Percentiles rank a stretch among this genome's conserved stretches.
phyloP scores from a whole-genome alignment of 495 filamentous ascomycete genomes.

The Aspergillus haitiensis region DNA sequence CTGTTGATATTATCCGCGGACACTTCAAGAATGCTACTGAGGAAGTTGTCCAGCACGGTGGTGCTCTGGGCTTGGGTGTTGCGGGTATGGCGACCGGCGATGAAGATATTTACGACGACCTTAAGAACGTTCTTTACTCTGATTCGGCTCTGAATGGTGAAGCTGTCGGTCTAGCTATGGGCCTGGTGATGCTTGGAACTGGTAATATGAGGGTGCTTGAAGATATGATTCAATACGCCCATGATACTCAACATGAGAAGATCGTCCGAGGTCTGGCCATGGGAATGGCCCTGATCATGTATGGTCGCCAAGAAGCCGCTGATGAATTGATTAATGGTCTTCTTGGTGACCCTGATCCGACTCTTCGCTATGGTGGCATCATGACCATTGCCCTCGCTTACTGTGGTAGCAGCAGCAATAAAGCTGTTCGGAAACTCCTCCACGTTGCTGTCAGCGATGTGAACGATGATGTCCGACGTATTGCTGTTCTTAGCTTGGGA shows the following conservation, averaged over 20 bases:
- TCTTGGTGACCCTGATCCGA: conserved; percentile 89
- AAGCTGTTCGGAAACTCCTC: conserved; percentile 95
- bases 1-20: conserved; percentile 81
- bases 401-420: conserved; percentile 96
- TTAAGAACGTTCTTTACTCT: conserved; percentile 80
- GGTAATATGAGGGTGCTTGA: conserved; percentile 87
- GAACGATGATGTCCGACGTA: conserved; percentile 92
- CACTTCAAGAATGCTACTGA: conserved; percentile 85
- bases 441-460: conserved; percentile 98
- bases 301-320: conserved; percentile 88
- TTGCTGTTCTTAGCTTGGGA: conserved; percentile 97
- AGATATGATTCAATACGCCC: conserved; percentile 96
- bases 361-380: conserved; percentile 94
- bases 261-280: conserved; percentile 93
- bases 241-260: conserved; percentile 98
- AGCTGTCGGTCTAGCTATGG: conserved; percentile 93
- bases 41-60: conserved; percentile 96
- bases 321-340: conserved; percentile 93
- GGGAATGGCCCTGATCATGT: conserved; percentile 99
- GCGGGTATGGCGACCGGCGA: conserved; percentile 96
- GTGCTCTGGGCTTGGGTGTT: conserved; percentile 90
- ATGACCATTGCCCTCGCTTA: conserved; percentile 98
- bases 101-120: conserved; percentile 85
- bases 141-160: conserved; percentile 97
- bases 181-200: conserved; percentile 94